Evolutionary conservation across 108 stramenopile species (phyloP), one percentile per base, ranked within the genome.

Genomic region (Asterionellopsis glacialis): DNA sequence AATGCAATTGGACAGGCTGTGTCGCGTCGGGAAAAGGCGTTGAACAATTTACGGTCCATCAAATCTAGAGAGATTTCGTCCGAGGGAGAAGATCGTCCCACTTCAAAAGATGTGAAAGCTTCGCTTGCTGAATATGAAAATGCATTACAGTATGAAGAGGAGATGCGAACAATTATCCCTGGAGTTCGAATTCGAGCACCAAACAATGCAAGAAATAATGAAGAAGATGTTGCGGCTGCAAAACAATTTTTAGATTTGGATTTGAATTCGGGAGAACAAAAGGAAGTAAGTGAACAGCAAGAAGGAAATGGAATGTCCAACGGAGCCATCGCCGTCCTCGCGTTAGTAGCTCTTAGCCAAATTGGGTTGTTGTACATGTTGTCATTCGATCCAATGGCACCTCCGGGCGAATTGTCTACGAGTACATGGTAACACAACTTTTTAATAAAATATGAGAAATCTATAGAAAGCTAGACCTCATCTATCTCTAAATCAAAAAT

Each of bases 161-260:
- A 61, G 21, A 61, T 88, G 48, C 73, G 87, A 51, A 81, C 72
- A 40, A 64, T 88, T 13, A 51, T 85, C 43, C 83, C 83, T 26
- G 87, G 87, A 22, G 72, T 84, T 2, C 59, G 51, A 1, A 45
- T 27, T 23, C 21, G 26, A 33, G 68, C 64, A 52, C 52, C 52
- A 16, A 21, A 54, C 9, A 27, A 27, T 54, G 47, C 56, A 41
- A 57, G 5, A 5, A 33, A 28, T 33, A 18, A 39, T 14, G 41
- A 41, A 57, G 56, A 24, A 40, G 56, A 57, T 18, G 28, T 57
- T 39, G 56, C 56, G 4, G 56, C 56, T 41, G 56, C 56, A n/a
- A 57, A 57, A 40, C 56, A 57, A 10, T 57, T 57, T 57, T 21
- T 57, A n/a, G 56, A 33, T 11, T 4, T 57, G 16, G 56, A 57